phyloP scores from a whole-genome alignment of 371 early-diverging fungal genomes.

The Apophysomyces ossiformis region DNA sequence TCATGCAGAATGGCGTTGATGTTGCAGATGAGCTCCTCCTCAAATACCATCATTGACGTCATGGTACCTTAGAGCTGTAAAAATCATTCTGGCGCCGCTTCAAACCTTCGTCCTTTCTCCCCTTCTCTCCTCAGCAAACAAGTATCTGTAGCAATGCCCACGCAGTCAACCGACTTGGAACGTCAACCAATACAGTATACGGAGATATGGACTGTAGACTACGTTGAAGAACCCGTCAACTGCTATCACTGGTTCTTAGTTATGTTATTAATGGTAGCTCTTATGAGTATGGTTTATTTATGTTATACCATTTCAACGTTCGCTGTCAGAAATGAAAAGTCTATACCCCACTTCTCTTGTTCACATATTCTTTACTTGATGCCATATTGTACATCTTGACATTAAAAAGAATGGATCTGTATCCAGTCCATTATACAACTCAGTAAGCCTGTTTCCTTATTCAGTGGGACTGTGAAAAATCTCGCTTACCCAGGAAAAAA shows the following conservation, averaged over 20 bases:
- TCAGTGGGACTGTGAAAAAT: conserved; percentile 1
- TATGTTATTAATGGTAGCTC: neutral
- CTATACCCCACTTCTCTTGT: neutral
- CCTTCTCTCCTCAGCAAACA: neutral
- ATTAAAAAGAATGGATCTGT: neutral
- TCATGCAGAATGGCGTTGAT: no score
- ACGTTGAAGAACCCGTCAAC: neutral
- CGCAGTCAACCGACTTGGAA: neutral
- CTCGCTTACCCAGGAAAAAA: neutral
- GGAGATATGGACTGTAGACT: neutral
- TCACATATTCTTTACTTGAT: neutral
- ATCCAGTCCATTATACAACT: no score
- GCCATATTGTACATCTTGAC: neutral
- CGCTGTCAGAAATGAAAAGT: conserved; percentile 1
- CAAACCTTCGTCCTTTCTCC: neutral
- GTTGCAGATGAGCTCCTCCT: neutral
- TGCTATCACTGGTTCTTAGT: neutral
- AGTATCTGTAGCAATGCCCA: neutral
- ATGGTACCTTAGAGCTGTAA: no score
- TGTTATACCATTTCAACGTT: neutral
- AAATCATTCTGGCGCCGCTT: neutral
- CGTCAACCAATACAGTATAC: neutral
- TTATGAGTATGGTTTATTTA: conserved; percentile 1
- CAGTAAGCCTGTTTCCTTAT: neutral
- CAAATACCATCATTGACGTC: no score